Base-by-base conservation (phyloP, 2,329 filamentous ascomycete species). In the Thelonectria rubi region DNA sequence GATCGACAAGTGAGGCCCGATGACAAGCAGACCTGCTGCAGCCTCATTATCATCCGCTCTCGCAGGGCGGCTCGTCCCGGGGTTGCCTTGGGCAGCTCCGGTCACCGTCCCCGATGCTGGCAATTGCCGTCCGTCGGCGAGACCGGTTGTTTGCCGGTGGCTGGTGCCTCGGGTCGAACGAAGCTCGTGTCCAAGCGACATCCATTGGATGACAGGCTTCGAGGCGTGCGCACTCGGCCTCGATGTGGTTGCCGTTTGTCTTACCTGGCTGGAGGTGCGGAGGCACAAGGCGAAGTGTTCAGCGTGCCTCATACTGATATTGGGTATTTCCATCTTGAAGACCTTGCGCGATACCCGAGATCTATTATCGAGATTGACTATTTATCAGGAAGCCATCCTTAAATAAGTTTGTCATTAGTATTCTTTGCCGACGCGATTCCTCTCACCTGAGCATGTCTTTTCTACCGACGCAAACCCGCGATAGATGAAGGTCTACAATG, bases 321-420 rank as follows among this genome's bases (percentile, higher is more conserved):
- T 30, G 10, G 26, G 26, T 30, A 30, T 30, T 30, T 30, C 5
- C 26, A 5, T 5, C 26, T 30, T 9, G 10, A 26, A 55, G 42
- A 32, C 30, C 42, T 46, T 24, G 55, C 30, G 58, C 48, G 48
- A 53, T 56, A 40, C 48, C 53, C 58, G 42, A 56, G 48, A 61
- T 61, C 53, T 46, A 40, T 56, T 30, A 18, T 17, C 14, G 48
- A 48, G 58, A 61, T 54, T 43, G 37, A 34, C 42, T 51, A 20
- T 48, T 40, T n/a, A 26, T n/a, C 40, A 34, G 14, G 21, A 32
- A 37, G 49, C n/a, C 39, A 49, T n/a, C 32, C 14, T 43, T 48
- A 32, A 49, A 10, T n/a, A n/a, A n/a, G n/a, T n/a, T n/a, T n/a
- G n/a, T n/a, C n/a, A n/a, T 15, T 17, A n/a, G 20, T 47, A 18